Percentiles rank a stretch among this genome's conserved stretches.
phyloP scores from a whole-genome alignment of 2,329 filamentous ascomycete genomes.

The Alternaria ventricosa region DNA sequence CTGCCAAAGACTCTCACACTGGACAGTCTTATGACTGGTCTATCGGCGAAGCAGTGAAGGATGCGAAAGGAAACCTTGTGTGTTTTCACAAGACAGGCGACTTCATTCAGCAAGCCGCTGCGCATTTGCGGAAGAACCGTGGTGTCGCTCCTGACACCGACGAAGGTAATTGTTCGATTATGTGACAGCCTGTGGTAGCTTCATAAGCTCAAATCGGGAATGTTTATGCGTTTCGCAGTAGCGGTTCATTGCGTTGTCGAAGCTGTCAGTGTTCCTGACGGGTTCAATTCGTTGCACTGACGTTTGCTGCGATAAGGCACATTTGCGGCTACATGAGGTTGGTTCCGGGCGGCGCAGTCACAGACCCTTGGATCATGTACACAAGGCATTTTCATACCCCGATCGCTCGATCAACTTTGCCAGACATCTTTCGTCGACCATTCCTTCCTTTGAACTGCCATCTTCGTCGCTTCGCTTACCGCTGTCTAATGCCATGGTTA shows the following conservation, averaged over 20 bases:
- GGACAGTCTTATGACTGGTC: constrained; percentile 41
- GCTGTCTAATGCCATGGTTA: constrained; percentile 6
- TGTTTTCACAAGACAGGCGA: constrained; percentile 47
- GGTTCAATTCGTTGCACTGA: neutral
- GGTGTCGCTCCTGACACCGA: constrained; percentile 24
- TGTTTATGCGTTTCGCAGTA: neutral
- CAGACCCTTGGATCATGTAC: neutral
- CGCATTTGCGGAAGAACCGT: constrained; percentile 32
- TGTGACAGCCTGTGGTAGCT: neutral
- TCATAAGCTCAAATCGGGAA: neutral
- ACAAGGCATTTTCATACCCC: neutral
- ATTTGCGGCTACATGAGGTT: neutral
- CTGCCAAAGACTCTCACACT: constrained; percentile 43
- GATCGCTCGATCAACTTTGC: neutral
- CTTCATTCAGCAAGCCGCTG: constrained; percentile 44
- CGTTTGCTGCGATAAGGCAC: neutral
- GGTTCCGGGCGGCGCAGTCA: neutral
- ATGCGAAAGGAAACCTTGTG: constrained; percentile 44
- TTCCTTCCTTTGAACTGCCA: neutral
- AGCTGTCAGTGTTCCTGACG: neutral
- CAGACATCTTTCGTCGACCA: neutral
- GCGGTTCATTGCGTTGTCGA: neutral
- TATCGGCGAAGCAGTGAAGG: constrained; percentile 41
- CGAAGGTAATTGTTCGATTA: neutral
- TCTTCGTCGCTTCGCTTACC: constrained; percentile 4